These are phyloP conservation scores for Boletus coccyginus DNA, from an alignment of 768 basidiomycete species.

Conservation along the genomic window DNA sequence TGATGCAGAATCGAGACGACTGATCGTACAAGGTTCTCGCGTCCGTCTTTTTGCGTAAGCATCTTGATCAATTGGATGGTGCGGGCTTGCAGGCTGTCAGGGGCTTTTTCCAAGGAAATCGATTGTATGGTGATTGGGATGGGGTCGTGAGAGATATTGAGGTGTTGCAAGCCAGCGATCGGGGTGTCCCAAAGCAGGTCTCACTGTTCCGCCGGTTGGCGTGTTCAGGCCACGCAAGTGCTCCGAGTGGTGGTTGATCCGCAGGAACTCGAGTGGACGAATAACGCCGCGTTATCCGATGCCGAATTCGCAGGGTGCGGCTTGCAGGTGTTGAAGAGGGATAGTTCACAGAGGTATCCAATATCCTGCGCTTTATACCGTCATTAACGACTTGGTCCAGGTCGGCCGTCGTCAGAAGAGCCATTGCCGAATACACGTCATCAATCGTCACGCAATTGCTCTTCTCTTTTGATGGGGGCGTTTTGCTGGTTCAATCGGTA, in stretches of 20 bases:
- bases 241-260: conserved; percentile 43
- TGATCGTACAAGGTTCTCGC: conserved; percentile 22
- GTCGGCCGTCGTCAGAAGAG: conserved; percentile 14
- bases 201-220: conserved; percentile 15
- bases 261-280: conserved; percentile 53
- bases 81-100: conserved; percentile 22
- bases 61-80: conserved; percentile 29
- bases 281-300: conserved; percentile 43
- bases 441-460: conserved; percentile 13
- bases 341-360: conserved; percentile 41
- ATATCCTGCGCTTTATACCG: neutral
- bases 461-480: conserved; percentile 2
- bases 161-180: neutral
- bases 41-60: conserved; percentile 30
- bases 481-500: conserved; percentile 30
- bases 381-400: conserved; percentile 13
- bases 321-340: conserved; percentile 43
- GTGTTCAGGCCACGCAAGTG: conserved; percentile 25
- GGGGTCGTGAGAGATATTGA: conserved; percentile 14
- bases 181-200: neutral
- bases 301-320: conserved; percentile 41
- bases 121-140: conserved; percentile 12
- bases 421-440: conserved; percentile 23
- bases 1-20: neutral
- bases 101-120: conserved; percentile 18